phyloP scores from a whole-genome alignment of 345 rosid genomes.

The Litchi chinensis region DNA sequence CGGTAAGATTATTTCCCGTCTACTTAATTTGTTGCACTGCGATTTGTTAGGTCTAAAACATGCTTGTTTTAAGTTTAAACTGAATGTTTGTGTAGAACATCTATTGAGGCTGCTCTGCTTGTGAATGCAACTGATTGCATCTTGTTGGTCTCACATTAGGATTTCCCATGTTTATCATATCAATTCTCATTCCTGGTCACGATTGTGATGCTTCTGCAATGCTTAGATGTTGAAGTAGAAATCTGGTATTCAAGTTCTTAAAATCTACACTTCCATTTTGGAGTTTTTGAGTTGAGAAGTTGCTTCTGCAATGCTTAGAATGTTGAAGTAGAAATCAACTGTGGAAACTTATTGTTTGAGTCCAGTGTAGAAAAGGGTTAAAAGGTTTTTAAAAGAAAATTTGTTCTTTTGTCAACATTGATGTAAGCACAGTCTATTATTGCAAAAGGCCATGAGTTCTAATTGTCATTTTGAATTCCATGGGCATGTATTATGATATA shows the following conservation, averaged over 20 bases:
- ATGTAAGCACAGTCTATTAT: neutral
- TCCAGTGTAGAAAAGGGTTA: neutral
- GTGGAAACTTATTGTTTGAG: neutral
- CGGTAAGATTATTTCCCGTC: slow-evolving; percentile 8
- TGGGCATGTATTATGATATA: too few species aligned
- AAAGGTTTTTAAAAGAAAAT: neutral
- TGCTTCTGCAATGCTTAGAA: slow-evolving; percentile 1
- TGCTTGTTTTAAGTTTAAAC: too few species aligned
- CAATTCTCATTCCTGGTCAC: neutral
- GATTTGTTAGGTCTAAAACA: neutral
- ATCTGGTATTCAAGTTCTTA: neutral
- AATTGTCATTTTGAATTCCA: neutral
- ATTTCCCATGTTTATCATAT: neutral
- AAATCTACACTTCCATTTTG: neutral
- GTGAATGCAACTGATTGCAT: neutral
- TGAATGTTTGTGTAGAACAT: neutral
- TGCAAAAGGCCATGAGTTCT: too few species aligned
- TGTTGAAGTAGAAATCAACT: neutral
- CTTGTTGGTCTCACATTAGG: neutral
- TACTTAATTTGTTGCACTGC: neutral
- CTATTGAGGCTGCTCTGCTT: neutral
- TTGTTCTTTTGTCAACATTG: neutral
- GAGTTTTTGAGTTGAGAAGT: neutral
- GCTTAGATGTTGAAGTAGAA: neutral
- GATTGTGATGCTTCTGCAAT: neutral